Evolutionary conservation across 768 basidiomycete genomes (phyloP), one percentile per base, ranked within the genome.

Genomic region (Russula sp.): DNA sequence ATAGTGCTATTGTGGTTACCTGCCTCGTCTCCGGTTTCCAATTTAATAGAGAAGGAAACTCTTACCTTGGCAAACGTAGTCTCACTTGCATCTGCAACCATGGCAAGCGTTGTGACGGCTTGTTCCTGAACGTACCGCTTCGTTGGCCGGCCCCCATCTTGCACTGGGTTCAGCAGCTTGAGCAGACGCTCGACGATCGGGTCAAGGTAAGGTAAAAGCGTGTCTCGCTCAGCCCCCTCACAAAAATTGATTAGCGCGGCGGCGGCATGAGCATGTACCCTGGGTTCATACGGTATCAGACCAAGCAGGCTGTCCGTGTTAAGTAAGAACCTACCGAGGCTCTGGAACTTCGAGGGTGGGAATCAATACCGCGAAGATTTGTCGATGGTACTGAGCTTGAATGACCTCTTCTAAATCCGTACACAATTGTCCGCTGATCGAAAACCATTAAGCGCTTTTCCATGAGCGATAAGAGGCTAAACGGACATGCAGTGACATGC

Each of bases 221-320:
- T 86, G 26, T 89, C 83, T 18, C 84, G 81, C 68, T 85, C 87
- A 40, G 91, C 90, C 40, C 91, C 90, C 72, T 94, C 89, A 73
- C 92, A 94, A 76, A 94, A 94, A 73, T 94, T 95, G 73, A 94
- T 92, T 26, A 94, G 79, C 0, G 92, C 92, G 0, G 92, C 88
- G 0, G 92, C 90, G 1, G 93, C 90, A 70, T 95, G 92, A 0
- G 91, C 81, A 66, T 93, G 92, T 0, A 94, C 90, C 28, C 92
- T 93, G 69, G 18, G 9, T 34, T 24, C 32, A 22, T 30, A 30
- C 14, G 13, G 11, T 48, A 38, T 60, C 40, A 22, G 8, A 49
- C 49, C 4, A 24, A 20, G 32, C 42, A 42, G 20, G 13, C 3
- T 49, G 24, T 49, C n/a, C 16, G n/a, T 5, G 1, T 61, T 28